These are phyloP conservation scores for Conidiobolus incongruus DNA, from an alignment of 371 early-diverging fungal genomes.

Conservation along the genomic window DNA sequence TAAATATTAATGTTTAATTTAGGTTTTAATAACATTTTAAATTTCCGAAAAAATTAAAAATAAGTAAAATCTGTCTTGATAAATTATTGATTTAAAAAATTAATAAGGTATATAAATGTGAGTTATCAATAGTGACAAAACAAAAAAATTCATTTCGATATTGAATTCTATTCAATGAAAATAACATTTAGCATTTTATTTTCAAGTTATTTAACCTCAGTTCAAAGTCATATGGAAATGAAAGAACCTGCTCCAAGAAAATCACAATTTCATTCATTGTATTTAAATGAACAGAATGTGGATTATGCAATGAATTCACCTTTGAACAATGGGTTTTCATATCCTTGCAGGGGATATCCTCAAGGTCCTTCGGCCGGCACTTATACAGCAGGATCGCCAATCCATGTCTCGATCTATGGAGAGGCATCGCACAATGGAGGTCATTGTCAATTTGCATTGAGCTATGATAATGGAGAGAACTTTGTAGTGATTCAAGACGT, in stretches of 20 bases:
- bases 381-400: neutral
- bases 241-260: slow-evolving; percentile 2
- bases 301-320: slow-evolving; percentile 4
- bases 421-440: slow-evolving; percentile 22
- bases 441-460: slow-evolving; percentile 39
- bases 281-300: neutral
- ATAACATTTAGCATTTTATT: too few species aligned
- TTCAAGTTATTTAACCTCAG: too few species aligned
- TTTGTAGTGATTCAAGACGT: slow-evolving; percentile 23
- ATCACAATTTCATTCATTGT: slow-evolving; percentile 1
- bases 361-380: neutral
- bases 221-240: slow-evolving; percentile 3
- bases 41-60: too few species aligned
- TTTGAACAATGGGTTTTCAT: neutral
- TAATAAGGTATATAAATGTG: too few species aligned
- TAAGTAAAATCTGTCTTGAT: too few species aligned
- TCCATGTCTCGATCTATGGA: neutral
- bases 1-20: too few species aligned
- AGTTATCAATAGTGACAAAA: too few species aligned
- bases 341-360: slow-evolving; percentile 3
- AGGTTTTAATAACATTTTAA: too few species aligned
- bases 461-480: slow-evolving; percentile 29
- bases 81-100: too few species aligned
- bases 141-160: too few species aligned
- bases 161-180: too few species aligned